Evolutionary conservation across 176 grass and related monocot genomes (phyloP).

Genomic region (Lolium multiflorum): DNA sequence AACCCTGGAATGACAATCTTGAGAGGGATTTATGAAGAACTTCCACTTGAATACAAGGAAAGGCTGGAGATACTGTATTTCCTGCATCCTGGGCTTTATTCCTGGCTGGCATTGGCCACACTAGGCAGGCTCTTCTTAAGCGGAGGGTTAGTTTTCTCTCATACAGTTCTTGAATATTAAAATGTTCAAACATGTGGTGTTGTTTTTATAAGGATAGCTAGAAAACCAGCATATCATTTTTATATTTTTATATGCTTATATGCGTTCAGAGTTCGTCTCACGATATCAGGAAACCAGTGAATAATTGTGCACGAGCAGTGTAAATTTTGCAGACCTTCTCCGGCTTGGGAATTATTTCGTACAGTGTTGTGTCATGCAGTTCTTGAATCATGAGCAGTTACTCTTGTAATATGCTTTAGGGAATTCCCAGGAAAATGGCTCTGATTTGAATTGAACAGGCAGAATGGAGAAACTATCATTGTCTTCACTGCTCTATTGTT

Average conservation of each 20-base stretch:
- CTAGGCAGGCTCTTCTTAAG: constrained; percentile 87
- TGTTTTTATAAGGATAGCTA: too few relatives aligned
- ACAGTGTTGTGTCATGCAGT: not conserved
- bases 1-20: constrained; percentile 91
- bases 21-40: constrained; percentile 86
- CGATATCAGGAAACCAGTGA: not conserved
- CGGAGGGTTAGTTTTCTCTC: constrained; percentile 66
- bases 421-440: not conserved
- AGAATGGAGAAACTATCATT: not conserved
- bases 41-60: constrained; percentile 75
- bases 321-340: not conserved
- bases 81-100: constrained; percentile 79
- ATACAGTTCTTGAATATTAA: constrained; percentile 8
- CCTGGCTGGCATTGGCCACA: constrained; percentile 79
- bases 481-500: not conserved
- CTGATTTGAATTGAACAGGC: not conserved
- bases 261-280: not conserved
- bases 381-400: not conserved
- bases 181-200: not conserved
- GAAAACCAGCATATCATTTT: not conserved
- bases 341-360: not conserved
- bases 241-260: not conserved
- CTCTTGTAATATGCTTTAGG: not conserved
- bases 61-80: constrained; percentile 85
- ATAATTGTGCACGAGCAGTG: not conserved